phyloP scores from a whole-genome alignment of 371 early-diverging fungal genomes.

The Lichtheimia corymbifera region DNA sequence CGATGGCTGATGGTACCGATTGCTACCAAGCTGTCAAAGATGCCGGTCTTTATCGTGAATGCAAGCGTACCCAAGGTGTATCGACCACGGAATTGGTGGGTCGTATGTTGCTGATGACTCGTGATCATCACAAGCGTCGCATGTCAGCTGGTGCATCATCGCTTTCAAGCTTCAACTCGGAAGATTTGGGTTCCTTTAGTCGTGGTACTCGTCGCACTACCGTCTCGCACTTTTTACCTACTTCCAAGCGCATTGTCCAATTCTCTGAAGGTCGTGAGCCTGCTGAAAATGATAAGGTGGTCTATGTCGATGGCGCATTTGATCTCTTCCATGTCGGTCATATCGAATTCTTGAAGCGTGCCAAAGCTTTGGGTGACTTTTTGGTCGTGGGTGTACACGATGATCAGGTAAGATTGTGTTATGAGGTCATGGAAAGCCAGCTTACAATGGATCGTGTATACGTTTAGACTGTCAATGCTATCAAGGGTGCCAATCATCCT shows the following conservation, averaged over 20 bases:
- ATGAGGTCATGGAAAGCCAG: neutral
- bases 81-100: slow-evolving; percentile 96
- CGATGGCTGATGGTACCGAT: slow-evolving; percentile 93
- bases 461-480: slow-evolving; percentile 79
- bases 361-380: slow-evolving; percentile 84
- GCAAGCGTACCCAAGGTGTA: slow-evolving; percentile 92
- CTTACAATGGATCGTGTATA: neutral
- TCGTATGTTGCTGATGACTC: slow-evolving; percentile 93
- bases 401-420: slow-evolving; percentile 61
- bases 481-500: slow-evolving; percentile 87
- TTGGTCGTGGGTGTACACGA: slow-evolving; percentile 94
- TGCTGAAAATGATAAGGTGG: slow-evolving; percentile 61
- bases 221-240: slow-evolving; percentile 87
- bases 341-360: slow-evolving; percentile 89
- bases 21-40: slow-evolving; percentile 94
- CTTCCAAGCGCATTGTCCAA: slow-evolving; percentile 83
- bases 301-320: slow-evolving; percentile 96
- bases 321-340: slow-evolving; percentile 98
- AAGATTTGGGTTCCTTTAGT: slow-evolving; percentile 66
- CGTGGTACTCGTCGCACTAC: slow-evolving; percentile 44
- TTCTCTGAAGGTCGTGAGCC: slow-evolving; percentile 86
- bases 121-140: slow-evolving; percentile 78
- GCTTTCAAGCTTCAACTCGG: slow-evolving; percentile 61
- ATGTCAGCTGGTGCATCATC: slow-evolving; percentile 44
- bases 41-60: slow-evolving; percentile 92